Base-by-base conservation (phyloP, 192 early-diverging fungal species). In the Mortierella claussenii region DNA sequence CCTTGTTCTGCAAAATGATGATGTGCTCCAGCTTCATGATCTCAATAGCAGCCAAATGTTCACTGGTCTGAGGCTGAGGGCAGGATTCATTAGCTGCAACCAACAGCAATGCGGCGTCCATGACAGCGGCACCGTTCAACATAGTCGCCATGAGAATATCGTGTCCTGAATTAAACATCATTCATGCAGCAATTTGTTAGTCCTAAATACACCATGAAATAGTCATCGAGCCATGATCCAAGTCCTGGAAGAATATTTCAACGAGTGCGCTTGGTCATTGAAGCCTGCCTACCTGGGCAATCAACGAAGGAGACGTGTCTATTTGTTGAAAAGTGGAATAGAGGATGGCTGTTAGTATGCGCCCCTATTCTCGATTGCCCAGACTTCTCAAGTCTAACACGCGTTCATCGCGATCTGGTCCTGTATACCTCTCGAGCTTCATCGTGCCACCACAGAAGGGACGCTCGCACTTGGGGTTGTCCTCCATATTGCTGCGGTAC, bases 81-180 rank as follows among this genome's bases (percentile, higher is more conserved):
- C 97, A 98, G 18, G 91, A 88, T 86, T 98, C 97, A 82, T 99
- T 99, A 60, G 92, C 97, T 2, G 97, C 97, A 86, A 99, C 93
- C 68, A 99, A 85, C 43, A 99, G 88, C 67, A 99, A 81, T 6
- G 97, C 97, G 42, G 96, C 97, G 85, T 98, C 97, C 97, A 98
- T 98, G 55, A 98, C 96, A 30, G 97, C 97, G 31, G 95, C 94
- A 62, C 97, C 97, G 86, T 95, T 97, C 62, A 99, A 85, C 97
- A 99, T 98, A 58, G 96, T 97, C 30, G 96, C 93, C 97, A 97
- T 98, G 64, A 97, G 92, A 92, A 98, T 93, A 84, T 99, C 97
- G 94, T 99, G 96, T 40, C 69, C 69, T 73, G 49, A 43, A 31
- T n/a, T n/a, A n/a, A n/a, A n/a, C n/a, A n/a, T n/a, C n/a, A n/a